These are phyloP conservation scores for Backusella circina DNA, from an alignment of 192 early-diverging fungal species.

Conservation along the genomic window DNA sequence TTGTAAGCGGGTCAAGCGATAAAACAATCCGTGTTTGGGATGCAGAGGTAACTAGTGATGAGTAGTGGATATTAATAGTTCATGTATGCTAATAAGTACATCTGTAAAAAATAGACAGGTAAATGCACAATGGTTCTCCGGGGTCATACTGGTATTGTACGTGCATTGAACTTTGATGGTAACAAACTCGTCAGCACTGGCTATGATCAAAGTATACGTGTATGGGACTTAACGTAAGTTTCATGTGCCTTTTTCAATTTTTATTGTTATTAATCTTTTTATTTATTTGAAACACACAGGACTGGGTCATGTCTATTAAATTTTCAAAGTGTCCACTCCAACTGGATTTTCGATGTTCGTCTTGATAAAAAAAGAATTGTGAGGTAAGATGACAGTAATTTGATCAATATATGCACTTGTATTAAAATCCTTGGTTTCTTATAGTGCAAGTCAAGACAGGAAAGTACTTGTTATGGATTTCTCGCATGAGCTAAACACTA, in stretches of 20 bases:
- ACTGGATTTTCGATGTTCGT: constrained; percentile 98
- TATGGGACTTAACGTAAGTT: constrained; percentile 78
- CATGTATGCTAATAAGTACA: constrained; percentile 2
- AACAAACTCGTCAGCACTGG: constrained; percentile 82
- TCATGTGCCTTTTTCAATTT: not conserved
- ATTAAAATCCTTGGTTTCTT: constrained; percentile 5
- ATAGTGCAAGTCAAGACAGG: constrained; percentile 41
- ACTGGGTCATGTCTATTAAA: constrained; percentile 75
- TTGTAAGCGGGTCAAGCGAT: constrained; percentile 83
- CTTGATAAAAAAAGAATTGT: constrained; percentile 80
- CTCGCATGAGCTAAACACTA: constrained; percentile 31
- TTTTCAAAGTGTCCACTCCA: constrained; percentile 73
- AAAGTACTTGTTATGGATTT: constrained; percentile 45
- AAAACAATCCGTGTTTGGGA: constrained; percentile 79
- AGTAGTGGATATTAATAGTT: constrained; percentile 14
- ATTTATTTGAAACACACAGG: not conserved
- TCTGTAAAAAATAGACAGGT: constrained; percentile 40
- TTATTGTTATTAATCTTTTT: not conserved
- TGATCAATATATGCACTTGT: not conserved
- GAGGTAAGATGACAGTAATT: constrained; percentile 39
- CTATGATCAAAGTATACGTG: constrained; percentile 92
- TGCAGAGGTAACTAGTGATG: constrained; percentile 30
- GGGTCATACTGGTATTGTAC: constrained; percentile 72
- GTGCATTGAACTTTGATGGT: constrained; percentile 83
- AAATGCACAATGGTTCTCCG: constrained; percentile 53